Base-by-base conservation (phyloP, 805 yeast genomes). In the Priceomyces medius region DNA sequence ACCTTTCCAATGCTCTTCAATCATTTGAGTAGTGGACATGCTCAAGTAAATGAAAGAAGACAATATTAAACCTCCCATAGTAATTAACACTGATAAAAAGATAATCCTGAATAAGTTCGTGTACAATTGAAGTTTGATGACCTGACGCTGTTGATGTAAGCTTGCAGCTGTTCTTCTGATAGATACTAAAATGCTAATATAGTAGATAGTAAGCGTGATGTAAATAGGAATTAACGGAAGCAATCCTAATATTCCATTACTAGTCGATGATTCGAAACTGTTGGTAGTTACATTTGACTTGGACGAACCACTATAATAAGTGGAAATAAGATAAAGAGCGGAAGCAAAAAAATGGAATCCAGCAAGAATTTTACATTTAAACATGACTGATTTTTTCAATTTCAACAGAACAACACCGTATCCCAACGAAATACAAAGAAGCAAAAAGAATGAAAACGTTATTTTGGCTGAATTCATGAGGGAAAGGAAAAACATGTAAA, bases 341-440 rank as follows among this genome's bases (percentile, higher is more conserved):
- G 70, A 55, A 1, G 74, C 60, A 5, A 49, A 49, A 51, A 71
- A 70, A 46, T 69, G 71, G 28, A 47, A 40, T 0, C 56, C 73
- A 7, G 74, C 75, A 32, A 71, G 54, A n/a, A 71, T 58, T 46
- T 71, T 71, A 51, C 73, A 65, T 43, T 55, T 80, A 54, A 81
- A 71, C 96, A 93, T 88, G 20, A 74, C 55, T 41, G 79, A 78
- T 60, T 79, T 79, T 35, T 89, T 86, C 45, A 93, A 75, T 47
- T 89, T 84, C 35, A 96, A 89, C 56, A 79, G 81, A 37, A 93
- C 98, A 36, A 93, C 89, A 47, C 98, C 97, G 64, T 90, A 93
- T 31, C 99, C 99, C 50, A 90, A 71, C 10, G 95, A 76, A 42
- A 93, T 91, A 53, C 88, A 83, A 49, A 91, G 71, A 42, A 93